A percentile compares a stretch with the other conserved stretches of the same genome.
phyloP scores from a whole-genome alignment of 306 rosid species.

The Prunus mira region DNA sequence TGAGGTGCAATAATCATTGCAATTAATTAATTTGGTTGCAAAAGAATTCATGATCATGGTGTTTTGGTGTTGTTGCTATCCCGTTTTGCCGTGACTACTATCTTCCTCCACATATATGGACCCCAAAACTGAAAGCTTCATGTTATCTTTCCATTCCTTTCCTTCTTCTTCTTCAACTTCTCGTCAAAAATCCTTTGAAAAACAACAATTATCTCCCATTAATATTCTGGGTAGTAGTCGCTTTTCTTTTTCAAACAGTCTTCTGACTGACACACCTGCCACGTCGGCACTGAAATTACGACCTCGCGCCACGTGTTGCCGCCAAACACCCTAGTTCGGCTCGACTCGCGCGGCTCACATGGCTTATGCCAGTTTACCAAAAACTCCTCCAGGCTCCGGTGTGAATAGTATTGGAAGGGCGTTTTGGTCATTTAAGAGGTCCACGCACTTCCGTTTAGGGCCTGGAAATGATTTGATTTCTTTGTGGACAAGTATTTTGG shows the following conservation, averaged over 20 bases:
- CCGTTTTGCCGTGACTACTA: conserved; percentile 21
- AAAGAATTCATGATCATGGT: background rate
- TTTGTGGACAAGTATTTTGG: conserved; percentile 58
- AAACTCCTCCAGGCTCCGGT: background rate
- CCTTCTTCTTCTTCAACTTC: background rate
- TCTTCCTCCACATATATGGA: background rate
- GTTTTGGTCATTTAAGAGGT: conserved; percentile 18
- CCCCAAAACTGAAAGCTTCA: conserved; percentile 33
- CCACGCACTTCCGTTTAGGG: conserved; percentile 23
- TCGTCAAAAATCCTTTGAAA: conserved; percentile 7
- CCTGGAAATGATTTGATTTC: conserved; percentile 35
- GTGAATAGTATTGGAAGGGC: conserved; percentile 1
- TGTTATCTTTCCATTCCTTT: conserved; percentile 2
- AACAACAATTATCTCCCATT: too few relatives aligned
- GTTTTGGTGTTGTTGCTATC: background rate
- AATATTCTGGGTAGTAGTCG: background rate
- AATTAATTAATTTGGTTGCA: background rate
- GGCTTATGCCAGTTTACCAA: conserved; percentile 16
- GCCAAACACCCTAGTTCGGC: conserved; percentile 9
- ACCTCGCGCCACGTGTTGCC: conserved; percentile 22
- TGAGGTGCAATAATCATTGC: background rate
- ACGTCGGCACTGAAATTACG: conserved; percentile 27
- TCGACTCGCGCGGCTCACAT: conserved; percentile 13
- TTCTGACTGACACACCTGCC: conserved; percentile 22
- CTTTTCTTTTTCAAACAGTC: conserved; percentile 16